These are phyloP conservation scores for Inonotus hispidus DNA, from an alignment of 1,284 basidiomycete genomes.

Conservation along the genomic window DNA sequence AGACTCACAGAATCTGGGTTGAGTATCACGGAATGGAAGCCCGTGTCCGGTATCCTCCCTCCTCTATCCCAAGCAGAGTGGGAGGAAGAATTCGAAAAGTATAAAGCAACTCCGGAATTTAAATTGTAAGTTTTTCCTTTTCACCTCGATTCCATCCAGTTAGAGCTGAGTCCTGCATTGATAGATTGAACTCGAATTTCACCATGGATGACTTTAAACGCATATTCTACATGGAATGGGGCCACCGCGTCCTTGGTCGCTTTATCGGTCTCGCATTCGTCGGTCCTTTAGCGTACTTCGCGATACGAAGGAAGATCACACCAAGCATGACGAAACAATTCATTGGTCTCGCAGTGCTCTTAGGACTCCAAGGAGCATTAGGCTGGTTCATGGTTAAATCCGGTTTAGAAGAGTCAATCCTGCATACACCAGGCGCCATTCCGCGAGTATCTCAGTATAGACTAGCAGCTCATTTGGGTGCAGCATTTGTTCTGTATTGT, in stretches of 20 bases:
- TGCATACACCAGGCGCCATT: constrained; percentile 78
- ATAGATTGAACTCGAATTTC: constrained; percentile 85
- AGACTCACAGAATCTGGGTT: constrained; percentile 96
- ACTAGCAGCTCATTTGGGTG: constrained; percentile 88
- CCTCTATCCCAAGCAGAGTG: constrained; percentile 78
- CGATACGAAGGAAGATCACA: constrained; percentile 61
- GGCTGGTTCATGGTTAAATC: constrained; percentile 99
- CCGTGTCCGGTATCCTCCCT: constrained; percentile 86
- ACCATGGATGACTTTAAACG: constrained; percentile 88
- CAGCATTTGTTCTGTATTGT: constrained; percentile 86
- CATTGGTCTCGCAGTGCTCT: constrained; percentile 67
- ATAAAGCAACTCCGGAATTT: constrained; percentile 93
- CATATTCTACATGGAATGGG: constrained; percentile 99
- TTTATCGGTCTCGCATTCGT: constrained; percentile 83
- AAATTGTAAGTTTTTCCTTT: constrained; percentile 66
- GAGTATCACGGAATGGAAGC: constrained; percentile 97
- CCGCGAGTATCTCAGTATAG: constrained; percentile 97
- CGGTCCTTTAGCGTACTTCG: constrained; percentile 77
- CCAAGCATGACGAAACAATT: constrained; percentile 59
- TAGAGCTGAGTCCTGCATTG: background rate
- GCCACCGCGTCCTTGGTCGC: constrained; percentile 90
- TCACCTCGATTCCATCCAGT: background rate
- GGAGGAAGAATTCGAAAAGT: constrained; percentile 92
- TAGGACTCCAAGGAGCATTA: constrained; percentile 87
- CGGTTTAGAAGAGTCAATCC: constrained; percentile 79